These are phyloP conservation scores for Clonostachys rhizophaga DNA, from an alignment of 2,329 filamentous ascomycete species.

Conservation along the genomic window DNA sequence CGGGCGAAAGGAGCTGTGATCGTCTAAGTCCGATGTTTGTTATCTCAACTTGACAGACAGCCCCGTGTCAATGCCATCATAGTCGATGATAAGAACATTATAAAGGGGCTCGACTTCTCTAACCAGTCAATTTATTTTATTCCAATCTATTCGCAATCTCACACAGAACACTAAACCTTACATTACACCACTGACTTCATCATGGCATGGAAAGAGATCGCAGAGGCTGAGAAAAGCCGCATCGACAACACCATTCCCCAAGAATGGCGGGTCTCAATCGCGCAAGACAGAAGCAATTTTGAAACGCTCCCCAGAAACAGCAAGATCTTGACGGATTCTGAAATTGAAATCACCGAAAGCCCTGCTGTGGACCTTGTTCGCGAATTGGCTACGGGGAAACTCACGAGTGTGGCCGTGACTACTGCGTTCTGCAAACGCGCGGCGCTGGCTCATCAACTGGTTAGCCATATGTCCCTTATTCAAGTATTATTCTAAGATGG, in stretches of 20 bases:
- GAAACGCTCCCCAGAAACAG: neutral
- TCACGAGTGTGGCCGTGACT: slow-evolving; percentile 3
- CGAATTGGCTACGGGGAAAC: neutral
- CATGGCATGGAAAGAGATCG: slow-evolving; percentile 2
- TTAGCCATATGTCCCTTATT: neutral
- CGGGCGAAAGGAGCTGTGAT: too few relatives aligned
- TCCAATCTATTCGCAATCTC: neutral
- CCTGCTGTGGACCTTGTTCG: slow-evolving; percentile 1
- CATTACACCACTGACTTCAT: neutral
- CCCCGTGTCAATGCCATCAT: slow-evolving; percentile 1
- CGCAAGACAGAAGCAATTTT: neutral
- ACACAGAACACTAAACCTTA: neutral
- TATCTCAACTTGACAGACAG: neutral
- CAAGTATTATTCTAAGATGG: neutral
- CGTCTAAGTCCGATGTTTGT: too few relatives aligned
- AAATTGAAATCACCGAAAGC: slow-evolving; percentile 3
- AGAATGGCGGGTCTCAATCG: slow-evolving; percentile 1
- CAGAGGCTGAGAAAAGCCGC: neutral
- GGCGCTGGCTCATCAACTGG: slow-evolving; percentile 6
- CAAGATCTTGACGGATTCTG: neutral
- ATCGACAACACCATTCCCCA: slow-evolving; percentile 2
- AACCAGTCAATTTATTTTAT: neutral
- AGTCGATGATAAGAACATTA: neutral
- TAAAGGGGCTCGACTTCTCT: neutral
- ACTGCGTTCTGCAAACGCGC: slow-evolving; percentile 6